Evolutionary conservation across 345 rosid species (phyloP).

Genomic region (Lenwebbia sp.): DNA sequence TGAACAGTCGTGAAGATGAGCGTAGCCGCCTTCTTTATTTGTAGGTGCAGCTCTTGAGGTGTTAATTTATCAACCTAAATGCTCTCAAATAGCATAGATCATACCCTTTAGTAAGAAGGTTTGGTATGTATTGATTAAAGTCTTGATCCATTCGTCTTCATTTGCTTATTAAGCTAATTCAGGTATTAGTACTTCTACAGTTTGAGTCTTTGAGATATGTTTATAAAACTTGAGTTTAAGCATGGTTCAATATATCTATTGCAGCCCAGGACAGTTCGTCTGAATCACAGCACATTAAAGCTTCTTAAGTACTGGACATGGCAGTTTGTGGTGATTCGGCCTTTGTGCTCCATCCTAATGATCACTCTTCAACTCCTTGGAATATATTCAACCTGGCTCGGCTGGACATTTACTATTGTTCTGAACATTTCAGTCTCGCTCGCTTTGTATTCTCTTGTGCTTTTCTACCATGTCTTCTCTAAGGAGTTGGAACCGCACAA

Average conservation of each 20-base stretch:
- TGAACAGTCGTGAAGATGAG: neutral
- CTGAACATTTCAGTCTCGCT: conserved; percentile 84
- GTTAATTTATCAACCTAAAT: neutral
- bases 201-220: neutral
- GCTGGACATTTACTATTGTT: conserved; percentile 87
- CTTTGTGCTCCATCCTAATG: conserved; percentile 86
- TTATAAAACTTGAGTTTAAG: neutral
- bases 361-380: conserved; percentile 52
- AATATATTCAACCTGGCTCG: conserved; percentile 77
- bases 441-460: conserved; percentile 78
- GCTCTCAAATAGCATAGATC: neutral
- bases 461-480: conserved; percentile 89
- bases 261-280: conserved; percentile 66
- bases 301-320: conserved; percentile 93
- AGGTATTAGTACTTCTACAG: neutral
- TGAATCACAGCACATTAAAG: conserved; percentile 61
- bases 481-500: conserved; percentile 86
- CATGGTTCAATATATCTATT: neutral
- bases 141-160: neutral
- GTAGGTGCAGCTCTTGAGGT: neutral
- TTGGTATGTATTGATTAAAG: neutral
- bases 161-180: neutral
- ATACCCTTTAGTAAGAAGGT: neutral
- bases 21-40: neutral
- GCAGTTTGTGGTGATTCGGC: conserved; percentile 88